Evolutionary conservation across 2,329 filamentous ascomycete species (phyloP), one percentile per base, ranked within the genome.

Genomic region (Paecilomyces sp.): DNA sequence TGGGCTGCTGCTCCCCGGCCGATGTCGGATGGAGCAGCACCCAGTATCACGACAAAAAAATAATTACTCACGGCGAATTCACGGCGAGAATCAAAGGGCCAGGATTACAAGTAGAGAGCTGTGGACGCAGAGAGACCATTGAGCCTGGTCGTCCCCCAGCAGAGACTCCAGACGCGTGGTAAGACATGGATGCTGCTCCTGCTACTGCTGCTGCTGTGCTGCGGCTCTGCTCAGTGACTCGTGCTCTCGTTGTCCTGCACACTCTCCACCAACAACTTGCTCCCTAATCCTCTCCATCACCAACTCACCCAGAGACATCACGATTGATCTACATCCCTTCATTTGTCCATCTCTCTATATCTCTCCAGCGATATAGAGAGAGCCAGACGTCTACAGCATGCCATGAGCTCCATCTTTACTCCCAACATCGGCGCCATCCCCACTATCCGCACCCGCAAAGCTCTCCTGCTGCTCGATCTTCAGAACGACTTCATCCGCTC

Each of bases 401-500:
- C 57, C 55, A 62, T 62, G 61, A 62, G 54, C 57, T 54, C 54
- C 28, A 55, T 58, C 61, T 55, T 61, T 36, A 12, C 58, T 34
- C 58, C 60, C 53, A 58, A 57, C 33, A 53, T 61, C 12, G 54
- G 58, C 12, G 54, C 55, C 24, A 3, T 51, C 22, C 82, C 83
- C 15, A 76, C 77, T 58, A 79, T 87, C 61, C 76, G 83, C 62
- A 86, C 84, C 25, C 77, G 82, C 59, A 84, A 85, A 75, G 93
- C 91, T 1, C 81, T 99, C 52, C 79, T 97, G 22, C 78, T 95
- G 18, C 82, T 97, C 64, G 93, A 96, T 68, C 84, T 96, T 36
- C 94, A 97, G 70, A 91, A 95, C 67, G 93, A 97, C 72, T 96
- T 97, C 68, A 77, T 95, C 60, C 81, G 85, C 6, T 76, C 84